Evolutionary conservation across 495 filamentous ascomycete species (phyloP).

Genomic region (Hypoxylon subgilvum): DNA sequence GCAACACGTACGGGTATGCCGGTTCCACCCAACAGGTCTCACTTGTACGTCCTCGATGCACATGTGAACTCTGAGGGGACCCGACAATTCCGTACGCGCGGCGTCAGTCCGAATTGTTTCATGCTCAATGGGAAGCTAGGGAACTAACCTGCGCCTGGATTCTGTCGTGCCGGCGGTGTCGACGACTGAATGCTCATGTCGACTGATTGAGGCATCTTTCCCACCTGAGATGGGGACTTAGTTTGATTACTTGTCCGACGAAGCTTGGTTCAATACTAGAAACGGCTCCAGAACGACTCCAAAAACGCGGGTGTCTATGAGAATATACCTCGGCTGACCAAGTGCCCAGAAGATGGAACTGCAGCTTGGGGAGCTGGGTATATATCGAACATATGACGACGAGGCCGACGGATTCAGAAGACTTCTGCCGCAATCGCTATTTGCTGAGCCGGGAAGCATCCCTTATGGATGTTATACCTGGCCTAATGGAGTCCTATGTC

Average conservation of each 20-base stretch:
- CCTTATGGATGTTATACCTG: constrained; percentile 9
- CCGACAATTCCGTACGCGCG: constrained; percentile 7
- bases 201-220: constrained; percentile 32
- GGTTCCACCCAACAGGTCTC: constrained; percentile 16
- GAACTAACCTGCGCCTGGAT: constrained; percentile 33
- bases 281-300: too few relatives aligned
- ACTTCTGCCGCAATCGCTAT: constrained; percentile 18
- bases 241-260: constrained; percentile 2
- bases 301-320: constrained; percentile 11
- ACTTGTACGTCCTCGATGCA: constrained; percentile 6
- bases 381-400: constrained; percentile 23
- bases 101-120: constrained; percentile 1
- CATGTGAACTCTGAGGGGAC: constrained; percentile 10
- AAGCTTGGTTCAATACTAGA: constrained; percentile 1
- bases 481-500: constrained; percentile 22
- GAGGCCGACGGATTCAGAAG: constrained; percentile 16
- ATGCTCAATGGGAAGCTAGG: not conserved
- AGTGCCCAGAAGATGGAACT: constrained; percentile 4
- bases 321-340: constrained; percentile 2
- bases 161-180: constrained; percentile 30
- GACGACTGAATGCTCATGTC: constrained; percentile 29
- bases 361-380: constrained; percentile 8
- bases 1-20: constrained; percentile 11
- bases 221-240: constrained; percentile 1
- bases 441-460: constrained; percentile 16